These are phyloP conservation scores for Bruguiera parviflora DNA, from an alignment of 345 rosid species.

Conservation along the genomic window DNA sequence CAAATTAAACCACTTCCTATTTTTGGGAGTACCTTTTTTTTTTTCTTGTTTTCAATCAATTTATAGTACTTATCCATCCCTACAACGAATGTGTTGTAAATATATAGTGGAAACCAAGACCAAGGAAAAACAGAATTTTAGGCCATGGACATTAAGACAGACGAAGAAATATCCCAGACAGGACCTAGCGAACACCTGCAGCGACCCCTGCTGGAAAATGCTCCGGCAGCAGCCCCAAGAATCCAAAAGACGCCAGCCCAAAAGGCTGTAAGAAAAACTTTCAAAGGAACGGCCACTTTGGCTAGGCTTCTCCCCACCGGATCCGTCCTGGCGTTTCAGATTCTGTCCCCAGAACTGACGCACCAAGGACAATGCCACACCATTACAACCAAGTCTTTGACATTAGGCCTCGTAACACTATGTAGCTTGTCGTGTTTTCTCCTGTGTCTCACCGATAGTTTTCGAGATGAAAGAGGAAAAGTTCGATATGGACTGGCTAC, in stretches of 20 bases:
- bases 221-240: conserved; percentile 6
- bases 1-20: no score
- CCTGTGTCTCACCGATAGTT: conserved; percentile 58
- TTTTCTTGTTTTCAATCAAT: no score
- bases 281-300: conserved; percentile 57
- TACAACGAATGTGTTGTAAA: no score
- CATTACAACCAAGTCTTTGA: conserved; percentile 34
- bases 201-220: conserved; percentile 14
- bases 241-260: conserved; percentile 44
- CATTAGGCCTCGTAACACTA: conserved; percentile 34
- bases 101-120: no score
- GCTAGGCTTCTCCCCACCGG: conserved; percentile 70
- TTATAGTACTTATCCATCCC: no score
- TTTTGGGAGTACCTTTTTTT: no score
- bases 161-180: not conserved
- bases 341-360: conserved; percentile 59
- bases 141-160: not conserved
- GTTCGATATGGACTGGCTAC: conserved; percentile 74
- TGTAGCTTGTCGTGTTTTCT: conserved; percentile 55
- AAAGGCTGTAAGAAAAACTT: conserved; percentile 49
- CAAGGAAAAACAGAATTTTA: not conserved
- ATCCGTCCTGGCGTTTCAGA: conserved; percentile 62
- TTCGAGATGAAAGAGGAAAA: conserved; percentile 58
- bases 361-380: conserved; percentile 62
- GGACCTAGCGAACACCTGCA: not conserved